phyloP scores from a whole-genome alignment of 2,329 filamentous ascomycete species.

The Aspergillus sp. region DNA sequence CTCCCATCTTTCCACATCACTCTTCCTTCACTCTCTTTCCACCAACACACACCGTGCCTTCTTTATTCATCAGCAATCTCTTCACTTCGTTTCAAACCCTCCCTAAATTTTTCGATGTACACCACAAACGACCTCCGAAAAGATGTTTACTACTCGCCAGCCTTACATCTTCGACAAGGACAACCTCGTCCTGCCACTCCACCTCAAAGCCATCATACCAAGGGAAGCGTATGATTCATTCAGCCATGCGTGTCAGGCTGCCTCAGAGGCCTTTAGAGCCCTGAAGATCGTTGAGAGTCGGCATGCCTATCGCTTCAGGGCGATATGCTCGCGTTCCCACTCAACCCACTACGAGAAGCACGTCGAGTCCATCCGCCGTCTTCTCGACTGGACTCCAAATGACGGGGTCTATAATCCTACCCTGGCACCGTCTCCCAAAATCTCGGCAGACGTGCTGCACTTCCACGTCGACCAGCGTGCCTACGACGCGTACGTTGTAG shows the following conservation, averaged over 20 bases:
- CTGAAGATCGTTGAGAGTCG: slow-evolving; percentile 13
- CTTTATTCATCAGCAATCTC: not conserved
- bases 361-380: slow-evolving; percentile 16
- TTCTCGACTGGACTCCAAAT: slow-evolving; percentile 19
- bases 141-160: not conserved
- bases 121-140: too few species aligned
- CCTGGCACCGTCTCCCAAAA: slow-evolving; percentile 17
- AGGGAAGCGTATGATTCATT: slow-evolving; percentile 6
- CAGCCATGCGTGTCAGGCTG: slow-evolving; percentile 9
- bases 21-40: not conserved
- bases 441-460: slow-evolving; percentile 16
- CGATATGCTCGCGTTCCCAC: slow-evolving; percentile 17
- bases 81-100: not conserved
- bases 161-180: slow-evolving; percentile 11
- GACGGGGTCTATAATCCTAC: slow-evolving; percentile 8
- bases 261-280: slow-evolving; percentile 6
- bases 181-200: slow-evolving; percentile 10
- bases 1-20: not conserved
- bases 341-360: slow-evolving; percentile 8
- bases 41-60: not conserved
- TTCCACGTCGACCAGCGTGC: slow-evolving; percentile 16
- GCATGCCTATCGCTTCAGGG: slow-evolving; percentile 16
- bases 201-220: slow-evolving; percentile 7
- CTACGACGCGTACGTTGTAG: slow-evolving; percentile 11
- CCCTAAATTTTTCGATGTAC: not conserved